Percentiles rank a stretch among this genome's conserved stretches.
These are phyloP conservation scores for Hypoxylon cercidicola DNA, from an alignment of 495 filamentous ascomycete genomes.

Conservation along the genomic window DNA sequence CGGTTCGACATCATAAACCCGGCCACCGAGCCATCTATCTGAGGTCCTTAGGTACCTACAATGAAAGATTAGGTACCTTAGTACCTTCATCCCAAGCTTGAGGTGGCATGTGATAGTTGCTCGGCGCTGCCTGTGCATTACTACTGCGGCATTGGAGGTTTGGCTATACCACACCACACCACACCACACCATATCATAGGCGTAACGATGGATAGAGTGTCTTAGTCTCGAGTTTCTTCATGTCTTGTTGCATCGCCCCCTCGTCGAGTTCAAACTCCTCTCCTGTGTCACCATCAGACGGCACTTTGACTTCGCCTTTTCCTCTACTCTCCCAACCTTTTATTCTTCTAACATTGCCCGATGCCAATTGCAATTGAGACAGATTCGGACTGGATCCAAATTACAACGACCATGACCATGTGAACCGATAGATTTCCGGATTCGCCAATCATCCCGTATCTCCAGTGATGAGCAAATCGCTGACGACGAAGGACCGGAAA, in stretches of 20 bases:
- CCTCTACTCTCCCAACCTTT: neutral
- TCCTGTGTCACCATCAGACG: slow-evolving; percentile 17
- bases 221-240: slow-evolving; percentile 34
- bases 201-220: slow-evolving; percentile 28
- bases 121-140: slow-evolving; percentile 1
- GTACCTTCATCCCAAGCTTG: too few species aligned
- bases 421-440: slow-evolving; percentile 16
- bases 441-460: slow-evolving; percentile 5
- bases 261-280: slow-evolving; percentile 8
- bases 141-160: slow-evolving; percentile 21
- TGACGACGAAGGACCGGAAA: too few species aligned
- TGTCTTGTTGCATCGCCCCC: slow-evolving; percentile 15
- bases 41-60: too few species aligned
- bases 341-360: slow-evolving; percentile 1
- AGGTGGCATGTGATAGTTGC: slow-evolving; percentile 30
- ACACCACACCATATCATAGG: slow-evolving; percentile 21
- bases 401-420: slow-evolving; percentile 23
- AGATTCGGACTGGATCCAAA: slow-evolving; percentile 9
- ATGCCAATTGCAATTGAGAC: slow-evolving; percentile 4
- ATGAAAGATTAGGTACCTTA: too few species aligned
- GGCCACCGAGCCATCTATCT: too few species aligned
- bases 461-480: slow-evolving; percentile 11
- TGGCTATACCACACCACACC: slow-evolving; percentile 28
- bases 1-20: too few species aligned
- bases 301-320: slow-evolving; percentile 7